These are phyloP conservation scores for Hirschfeldia incana DNA, from an alignment of 345 rosid genomes.

Conservation along the genomic window DNA sequence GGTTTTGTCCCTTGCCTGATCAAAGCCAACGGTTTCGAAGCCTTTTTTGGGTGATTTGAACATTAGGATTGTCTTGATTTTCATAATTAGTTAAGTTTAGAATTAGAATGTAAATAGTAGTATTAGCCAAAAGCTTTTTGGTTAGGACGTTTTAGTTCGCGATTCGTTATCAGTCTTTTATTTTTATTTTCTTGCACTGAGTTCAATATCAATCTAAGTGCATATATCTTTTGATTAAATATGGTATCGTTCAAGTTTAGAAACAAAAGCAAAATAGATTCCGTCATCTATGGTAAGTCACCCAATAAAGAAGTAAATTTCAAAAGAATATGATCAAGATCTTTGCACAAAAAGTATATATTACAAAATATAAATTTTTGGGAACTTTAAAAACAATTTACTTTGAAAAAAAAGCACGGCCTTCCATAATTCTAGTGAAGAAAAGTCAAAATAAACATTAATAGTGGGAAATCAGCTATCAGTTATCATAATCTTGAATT, in stretches of 20 bases:
- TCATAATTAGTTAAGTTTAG: background rate
- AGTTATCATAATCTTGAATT: conserved; percentile 11
- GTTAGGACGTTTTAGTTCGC: background rate
- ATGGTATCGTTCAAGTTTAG: background rate
- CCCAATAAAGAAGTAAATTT: background rate
- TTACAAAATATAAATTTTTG: background rate
- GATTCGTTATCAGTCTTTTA: background rate
- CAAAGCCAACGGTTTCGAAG: background rate
- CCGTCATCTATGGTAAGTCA: background rate
- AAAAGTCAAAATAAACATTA: conserved; percentile 25
- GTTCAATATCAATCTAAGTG: background rate
- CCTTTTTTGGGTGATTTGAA: background rate
- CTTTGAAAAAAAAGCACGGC: background rate
- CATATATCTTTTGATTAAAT: background rate
- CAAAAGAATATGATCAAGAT: background rate
- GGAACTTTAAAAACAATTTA: background rate
- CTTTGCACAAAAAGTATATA: background rate
- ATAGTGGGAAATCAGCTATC: background rate
- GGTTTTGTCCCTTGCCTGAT: background rate
- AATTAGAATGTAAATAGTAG: conserved; percentile 1
- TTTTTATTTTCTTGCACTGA: background rate
- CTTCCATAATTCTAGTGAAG: background rate
- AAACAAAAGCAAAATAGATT: background rate
- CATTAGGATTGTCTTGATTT: background rate
- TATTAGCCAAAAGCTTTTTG: background rate